Conservation (phyloP, 768 basidiomycete genomes). For the Collybiopsis confluens region DNA sequence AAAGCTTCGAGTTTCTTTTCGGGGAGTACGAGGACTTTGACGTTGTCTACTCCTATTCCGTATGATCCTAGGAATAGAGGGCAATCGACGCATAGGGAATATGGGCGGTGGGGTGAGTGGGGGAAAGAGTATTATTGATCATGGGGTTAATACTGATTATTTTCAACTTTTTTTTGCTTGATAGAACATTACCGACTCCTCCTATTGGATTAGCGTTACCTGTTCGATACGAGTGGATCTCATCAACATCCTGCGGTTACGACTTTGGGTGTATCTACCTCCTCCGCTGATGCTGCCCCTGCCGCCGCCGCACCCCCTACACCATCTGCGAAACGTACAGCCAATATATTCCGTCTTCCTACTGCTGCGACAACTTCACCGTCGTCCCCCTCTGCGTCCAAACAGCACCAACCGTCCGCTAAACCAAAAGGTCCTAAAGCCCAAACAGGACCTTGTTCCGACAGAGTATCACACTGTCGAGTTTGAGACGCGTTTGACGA, state of each 20-base stretch:
- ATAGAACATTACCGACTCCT: not conserved
- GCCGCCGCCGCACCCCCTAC: not conserved
- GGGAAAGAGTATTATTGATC: too few relatives aligned
- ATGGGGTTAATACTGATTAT: too few relatives aligned
- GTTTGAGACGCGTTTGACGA: slow-evolving; percentile 77
- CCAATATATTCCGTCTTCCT: not conserved
- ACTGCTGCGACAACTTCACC: not conserved
- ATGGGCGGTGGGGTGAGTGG: not conserved
- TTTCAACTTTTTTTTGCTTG: too few relatives aligned
- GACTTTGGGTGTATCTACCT: too few relatives aligned
- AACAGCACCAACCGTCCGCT: not conserved
- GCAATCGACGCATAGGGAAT: too few relatives aligned
- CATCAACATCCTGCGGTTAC: too few relatives aligned
- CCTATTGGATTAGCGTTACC: not conserved
- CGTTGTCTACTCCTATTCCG: not conserved
- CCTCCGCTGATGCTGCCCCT: not conserved
- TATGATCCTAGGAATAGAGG: not conserved
- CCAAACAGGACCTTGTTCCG: slow-evolving; percentile 34
- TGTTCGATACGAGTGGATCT: too few relatives aligned
- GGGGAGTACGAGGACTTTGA: slow-evolving; percentile 1
- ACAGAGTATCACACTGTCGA: slow-evolving; percentile 81
- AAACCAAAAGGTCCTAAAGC: slow-evolving; percentile 11
- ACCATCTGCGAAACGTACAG: not conserved
- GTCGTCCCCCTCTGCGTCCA: not conserved
- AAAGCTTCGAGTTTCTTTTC: not conserved